These are phyloP conservation scores for Myrica gale DNA, from an alignment of 306 rosid species.

Conservation along the genomic window DNA sequence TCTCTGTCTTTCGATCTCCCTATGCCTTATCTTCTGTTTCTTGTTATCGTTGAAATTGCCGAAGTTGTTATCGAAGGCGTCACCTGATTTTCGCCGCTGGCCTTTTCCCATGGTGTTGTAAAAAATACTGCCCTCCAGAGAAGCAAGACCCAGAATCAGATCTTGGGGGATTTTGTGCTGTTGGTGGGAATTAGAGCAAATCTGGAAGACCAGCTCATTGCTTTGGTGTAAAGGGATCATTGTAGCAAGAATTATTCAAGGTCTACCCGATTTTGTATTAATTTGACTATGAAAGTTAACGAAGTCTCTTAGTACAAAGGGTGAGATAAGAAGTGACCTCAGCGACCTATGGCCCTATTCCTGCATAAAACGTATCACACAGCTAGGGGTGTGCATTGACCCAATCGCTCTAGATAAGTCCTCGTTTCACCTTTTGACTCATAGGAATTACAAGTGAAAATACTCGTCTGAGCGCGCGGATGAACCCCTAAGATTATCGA, in stretches of 20 bases:
- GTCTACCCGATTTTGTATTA: background rate
- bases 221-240: slow-evolving; percentile 71
- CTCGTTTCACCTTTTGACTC: too few relatives aligned
- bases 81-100: slow-evolving; percentile 18
- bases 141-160: slow-evolving; percentile 42
- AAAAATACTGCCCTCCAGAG: slow-evolving; percentile 27
- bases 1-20: slow-evolving; percentile 63
- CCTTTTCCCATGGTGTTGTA: slow-evolving; percentile 1
- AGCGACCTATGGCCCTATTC: slow-evolving; percentile 16
- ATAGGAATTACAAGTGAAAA: too few relatives aligned
- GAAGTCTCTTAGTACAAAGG: slow-evolving; percentile 29
- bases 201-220: slow-evolving; percentile 59
- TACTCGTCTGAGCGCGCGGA: too few relatives aligned
- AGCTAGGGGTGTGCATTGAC: too few relatives aligned
- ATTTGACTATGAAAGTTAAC: slow-evolving; percentile 2
- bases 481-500: too few relatives aligned
- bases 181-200: slow-evolving; percentile 46
- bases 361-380: too few relatives aligned
- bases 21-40: slow-evolving; percentile 49
- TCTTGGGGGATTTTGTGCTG: slow-evolving; percentile 47
- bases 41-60: slow-evolving; percentile 20
- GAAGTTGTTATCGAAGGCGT: slow-evolving; percentile 7
- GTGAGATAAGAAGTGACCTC: slow-evolving; percentile 35
- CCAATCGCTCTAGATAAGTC: too few relatives aligned
- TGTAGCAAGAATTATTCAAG: slow-evolving; percentile 2